Base-by-base conservation (phyloP, 495 filamentous ascomycete genomes). In the Neurospora sp. region DNA sequence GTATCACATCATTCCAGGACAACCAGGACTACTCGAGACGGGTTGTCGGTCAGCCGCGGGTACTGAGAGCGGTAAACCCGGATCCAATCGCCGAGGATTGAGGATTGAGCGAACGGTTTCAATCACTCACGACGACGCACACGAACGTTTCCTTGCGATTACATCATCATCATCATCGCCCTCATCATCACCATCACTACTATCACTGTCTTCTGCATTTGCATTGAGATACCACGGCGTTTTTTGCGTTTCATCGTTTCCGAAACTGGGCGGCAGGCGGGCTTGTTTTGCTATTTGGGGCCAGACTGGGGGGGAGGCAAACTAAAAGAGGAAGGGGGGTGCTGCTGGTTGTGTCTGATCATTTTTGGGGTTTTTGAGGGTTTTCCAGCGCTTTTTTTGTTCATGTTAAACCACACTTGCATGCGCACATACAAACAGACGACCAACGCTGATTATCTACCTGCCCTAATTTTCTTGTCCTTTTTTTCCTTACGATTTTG, bases 11-110 rank as follows among this genome's bases (percentile, higher is more conserved):
- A 5, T 77, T 89, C 4, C 85, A 85, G 72, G 87, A 89, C 74
- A 85, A 89, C 73, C 85, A 86, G 31, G 87, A 89, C 72, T 89
- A 88, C 72, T 88, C 86, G 46, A 79, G 86, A 74, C 73, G 81
- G 20, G 79, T 85, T 4, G 75, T 78, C n/a, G 74, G 79, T 12
- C 75, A 80, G 9, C 75, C 78, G 31, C 82, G 83, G 74, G 85
- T 88, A 23, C 82, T 89, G n/a, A 80, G 86, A 73, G 84, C 86
- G 3, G 84, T 77, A 54, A 89, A 89, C 72, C 86, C 86, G 16
- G 86, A 89, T 73, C 84, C 85, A 8, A 73, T 77, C 3, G 16
- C 11, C 20, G 78, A 82, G 31, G 71, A 76, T 23, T 77, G 78
- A 77, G 71, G 59, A 77, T 37, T 18, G 7, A 66, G 31, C 54